These are phyloP conservation scores for Clavulina sp. DNA, from an alignment of 768 basidiomycete species.

Conservation along the genomic window DNA sequence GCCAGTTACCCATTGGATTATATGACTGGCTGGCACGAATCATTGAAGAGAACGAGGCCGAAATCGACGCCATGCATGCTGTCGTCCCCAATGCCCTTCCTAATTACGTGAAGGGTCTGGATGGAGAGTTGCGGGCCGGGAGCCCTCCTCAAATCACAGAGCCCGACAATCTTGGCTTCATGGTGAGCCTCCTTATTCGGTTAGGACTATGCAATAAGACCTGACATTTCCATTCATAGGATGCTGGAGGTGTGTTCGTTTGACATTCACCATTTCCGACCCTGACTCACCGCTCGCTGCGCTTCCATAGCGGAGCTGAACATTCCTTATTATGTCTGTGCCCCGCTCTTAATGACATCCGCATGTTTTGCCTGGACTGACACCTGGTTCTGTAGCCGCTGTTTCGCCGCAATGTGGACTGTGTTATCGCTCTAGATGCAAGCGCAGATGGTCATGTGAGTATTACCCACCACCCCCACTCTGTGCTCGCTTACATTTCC, in stretches of 20 bases:
- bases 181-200: slow-evolving; percentile 9
- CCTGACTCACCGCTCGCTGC: background rate
- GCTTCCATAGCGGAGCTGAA: slow-evolving; percentile 14
- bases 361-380: background rate
- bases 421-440: slow-evolving; percentile 16
- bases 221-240: slow-evolving; percentile 12
- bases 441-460: slow-evolving; percentile 13
- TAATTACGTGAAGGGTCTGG: slow-evolving; percentile 17
- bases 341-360: background rate
- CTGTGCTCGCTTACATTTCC: slow-evolving; percentile 9
- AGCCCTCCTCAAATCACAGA: slow-evolving; percentile 13
- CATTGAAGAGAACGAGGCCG: slow-evolving; percentile 13
- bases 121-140: slow-evolving; percentile 11
- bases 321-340: slow-evolving; percentile 14
- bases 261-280: too few relatives aligned
- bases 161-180: slow-evolving; percentile 16
- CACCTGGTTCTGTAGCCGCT: slow-evolving; percentile 9
- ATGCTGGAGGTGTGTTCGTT: slow-evolving; percentile 16
- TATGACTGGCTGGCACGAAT: slow-evolving; percentile 8
- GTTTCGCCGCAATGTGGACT: slow-evolving; percentile 16
- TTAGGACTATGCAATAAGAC: background rate
- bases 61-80: slow-evolving; percentile 17
- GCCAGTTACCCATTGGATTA: slow-evolving; percentile 11
- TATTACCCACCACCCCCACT: slow-evolving; percentile 4
- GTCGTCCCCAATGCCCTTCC: slow-evolving; percentile 18